Percentiles rank a stretch among this genome's conserved stretches.
Conservation (phyloP, 768 basidiomycete species). For the Hygrocybe punicea region DNA sequence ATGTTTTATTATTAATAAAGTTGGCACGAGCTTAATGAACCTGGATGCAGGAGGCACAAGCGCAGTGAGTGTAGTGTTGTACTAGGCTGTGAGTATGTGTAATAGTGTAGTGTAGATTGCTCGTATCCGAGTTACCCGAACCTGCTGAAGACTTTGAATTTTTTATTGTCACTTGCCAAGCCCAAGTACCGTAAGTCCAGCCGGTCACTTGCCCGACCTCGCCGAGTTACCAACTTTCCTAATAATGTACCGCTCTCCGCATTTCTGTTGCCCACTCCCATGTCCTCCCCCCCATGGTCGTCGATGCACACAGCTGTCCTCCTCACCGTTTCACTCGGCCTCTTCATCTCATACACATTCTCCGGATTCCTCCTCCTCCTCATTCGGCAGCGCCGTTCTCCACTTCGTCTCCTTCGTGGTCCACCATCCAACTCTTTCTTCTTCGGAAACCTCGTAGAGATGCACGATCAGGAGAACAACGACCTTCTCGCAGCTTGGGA, state of each 20-base stretch:
- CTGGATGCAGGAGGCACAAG: conserved; percentile 20
- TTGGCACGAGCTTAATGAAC: not conserved
- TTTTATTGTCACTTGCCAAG: too few relatives aligned
- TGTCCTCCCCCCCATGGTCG: not conserved
- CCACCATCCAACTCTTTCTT: conserved; percentile 48
- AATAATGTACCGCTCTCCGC: not conserved
- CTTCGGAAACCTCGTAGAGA: conserved; percentile 50
- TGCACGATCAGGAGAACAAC: conserved; percentile 59
- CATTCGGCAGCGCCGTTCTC: conserved; percentile 44
- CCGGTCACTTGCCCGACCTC: not conserved
- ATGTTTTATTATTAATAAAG: not conserved
- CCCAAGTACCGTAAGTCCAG: too few relatives aligned
- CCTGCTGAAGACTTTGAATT: too few relatives aligned
- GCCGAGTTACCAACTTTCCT: not conserved
- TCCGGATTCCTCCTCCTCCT: conserved; percentile 40
- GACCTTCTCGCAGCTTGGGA: conserved; percentile 48
- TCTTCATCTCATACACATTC: conserved; percentile 20
- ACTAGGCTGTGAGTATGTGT: not conserved
- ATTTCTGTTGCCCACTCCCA: not conserved
- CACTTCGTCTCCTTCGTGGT: conserved; percentile 45
- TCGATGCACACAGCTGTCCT: not conserved
- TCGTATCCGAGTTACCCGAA: too few relatives aligned
- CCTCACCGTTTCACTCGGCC: conserved; percentile 19
- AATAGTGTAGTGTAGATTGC: too few relatives aligned
- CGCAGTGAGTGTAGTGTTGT: conserved; percentile 7